Conservation (phyloP, 2,329 filamentous ascomycete genomes). For the Hymenoscyphus fraxineus region DNA sequence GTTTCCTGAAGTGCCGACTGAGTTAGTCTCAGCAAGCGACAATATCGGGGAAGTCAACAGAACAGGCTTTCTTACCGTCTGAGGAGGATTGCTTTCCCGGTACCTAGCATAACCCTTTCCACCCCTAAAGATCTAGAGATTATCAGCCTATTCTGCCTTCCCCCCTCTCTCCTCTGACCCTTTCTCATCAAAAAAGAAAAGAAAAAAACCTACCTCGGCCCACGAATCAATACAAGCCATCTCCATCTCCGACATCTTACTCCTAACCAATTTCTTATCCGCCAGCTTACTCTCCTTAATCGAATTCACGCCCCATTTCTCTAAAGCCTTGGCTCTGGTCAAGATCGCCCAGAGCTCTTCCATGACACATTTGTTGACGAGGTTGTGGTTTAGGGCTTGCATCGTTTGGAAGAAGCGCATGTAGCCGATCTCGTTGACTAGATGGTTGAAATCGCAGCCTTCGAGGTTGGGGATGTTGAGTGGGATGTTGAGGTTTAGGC, state of each 20-base stretch:
- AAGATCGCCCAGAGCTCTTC: neutral
- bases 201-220: neutral
- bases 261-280: neutral
- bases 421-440: neutral
- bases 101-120: too few relatives aligned
- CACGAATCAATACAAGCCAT: neutral
- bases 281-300: neutral
- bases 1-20: neutral
- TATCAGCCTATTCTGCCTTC: too few relatives aligned
- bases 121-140: too few relatives aligned
- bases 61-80: too few relatives aligned
- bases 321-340: neutral
- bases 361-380: slow-evolving; percentile 1
- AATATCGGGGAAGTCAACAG: too few relatives aligned
- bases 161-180: too few relatives aligned
- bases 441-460: neutral
- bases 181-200: too few relatives aligned
- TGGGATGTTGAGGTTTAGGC: neutral
- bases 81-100: too few relatives aligned
- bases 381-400: neutral
- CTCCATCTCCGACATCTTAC: neutral
- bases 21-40: too few relatives aligned
- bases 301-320: neutral
- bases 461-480: neutral
- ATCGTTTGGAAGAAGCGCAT: neutral